These are phyloP conservation scores for Plasmodium falciparum DNA, from an alignment of 169 alveolate genomes.

Conservation along the genomic window DNA sequence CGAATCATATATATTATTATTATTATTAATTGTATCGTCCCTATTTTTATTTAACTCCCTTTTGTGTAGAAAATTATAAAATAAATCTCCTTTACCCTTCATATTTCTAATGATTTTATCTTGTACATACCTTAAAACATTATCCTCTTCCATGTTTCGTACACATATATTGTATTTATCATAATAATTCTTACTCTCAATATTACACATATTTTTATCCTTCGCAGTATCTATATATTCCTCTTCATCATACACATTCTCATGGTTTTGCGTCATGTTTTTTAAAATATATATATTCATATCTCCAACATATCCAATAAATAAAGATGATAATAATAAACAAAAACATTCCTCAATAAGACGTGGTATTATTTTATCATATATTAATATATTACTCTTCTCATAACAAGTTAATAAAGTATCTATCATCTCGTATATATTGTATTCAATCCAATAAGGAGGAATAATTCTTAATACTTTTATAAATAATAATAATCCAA, in stretches of 20 bases:
- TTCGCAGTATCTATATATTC: not conserved
- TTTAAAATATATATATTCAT: constrained; percentile 57
- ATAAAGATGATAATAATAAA: constrained; percentile 39
- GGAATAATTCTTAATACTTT: constrained; percentile 57
- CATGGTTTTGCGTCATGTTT: not conserved
- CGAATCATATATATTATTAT: not conserved
- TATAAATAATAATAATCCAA: constrained; percentile 65
- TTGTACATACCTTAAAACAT: not conserved
- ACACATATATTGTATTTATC: not conserved
- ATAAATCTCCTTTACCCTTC: constrained; percentile 1
- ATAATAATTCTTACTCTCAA: constrained; percentile 23
- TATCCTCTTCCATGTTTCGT: not conserved
- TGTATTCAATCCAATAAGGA: constrained; percentile 60
- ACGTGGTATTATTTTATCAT: constrained; percentile 16
- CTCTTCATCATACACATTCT: no score
- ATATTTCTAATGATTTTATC: constrained; percentile 8
- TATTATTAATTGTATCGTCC: not conserved
- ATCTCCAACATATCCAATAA: constrained; percentile 67
- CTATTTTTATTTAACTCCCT: constrained; percentile 1
- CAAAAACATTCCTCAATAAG: constrained; percentile 62
- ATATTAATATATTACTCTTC: constrained; percentile 22
- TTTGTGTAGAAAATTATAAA: not conserved
- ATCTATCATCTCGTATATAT: constrained; percentile 28
- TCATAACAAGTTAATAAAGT: constrained; percentile 43
- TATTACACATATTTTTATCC: constrained; percentile 12